These are phyloP conservation scores for Elsinoe perseae DNA, from an alignment of 2,329 filamentous ascomycete genomes.

Conservation along the genomic window DNA sequence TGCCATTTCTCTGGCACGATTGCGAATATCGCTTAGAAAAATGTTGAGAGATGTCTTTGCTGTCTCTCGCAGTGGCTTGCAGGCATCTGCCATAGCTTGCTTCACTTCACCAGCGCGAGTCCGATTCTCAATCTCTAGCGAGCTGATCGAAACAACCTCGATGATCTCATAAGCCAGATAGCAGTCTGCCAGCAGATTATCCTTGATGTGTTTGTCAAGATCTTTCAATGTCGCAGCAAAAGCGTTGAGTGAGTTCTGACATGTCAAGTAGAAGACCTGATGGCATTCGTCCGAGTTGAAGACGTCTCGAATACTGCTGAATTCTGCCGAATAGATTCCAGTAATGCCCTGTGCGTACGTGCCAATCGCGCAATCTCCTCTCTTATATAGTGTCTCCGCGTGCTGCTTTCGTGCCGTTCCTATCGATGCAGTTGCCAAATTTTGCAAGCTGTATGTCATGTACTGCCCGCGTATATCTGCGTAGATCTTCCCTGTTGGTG, in stretches of 20 bases:
- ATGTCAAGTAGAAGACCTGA: constrained; percentile 68
- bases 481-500: constrained; percentile 72
- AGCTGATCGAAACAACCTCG: constrained; percentile 75
- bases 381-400: constrained; percentile 73
- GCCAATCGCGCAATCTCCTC: constrained; percentile 83
- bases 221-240: constrained; percentile 80
- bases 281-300: constrained; percentile 83
- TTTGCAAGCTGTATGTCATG: constrained; percentile 71
- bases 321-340: constrained; percentile 77
- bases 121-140: constrained; percentile 68
- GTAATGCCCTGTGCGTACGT: constrained; percentile 84
- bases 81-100: constrained; percentile 67
- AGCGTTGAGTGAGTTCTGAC: constrained; percentile 68
- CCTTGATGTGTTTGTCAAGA: constrained; percentile 80
- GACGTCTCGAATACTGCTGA: constrained; percentile 80
- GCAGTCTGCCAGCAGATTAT: constrained; percentile 81
- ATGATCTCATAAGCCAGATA: constrained; percentile 93
- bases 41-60: constrained; percentile 79
- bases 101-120: constrained; percentile 70
- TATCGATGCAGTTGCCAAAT: constrained; percentile 74
- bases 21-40: constrained; percentile 73
- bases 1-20: constrained; percentile 57
- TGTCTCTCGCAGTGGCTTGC: constrained; percentile 86
- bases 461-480: constrained; percentile 81
- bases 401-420: constrained; percentile 70